These are phyloP conservation scores for Dissophora globulifera DNA, from an alignment of 192 early-diverging fungal genomes.

Conservation along the genomic window DNA sequence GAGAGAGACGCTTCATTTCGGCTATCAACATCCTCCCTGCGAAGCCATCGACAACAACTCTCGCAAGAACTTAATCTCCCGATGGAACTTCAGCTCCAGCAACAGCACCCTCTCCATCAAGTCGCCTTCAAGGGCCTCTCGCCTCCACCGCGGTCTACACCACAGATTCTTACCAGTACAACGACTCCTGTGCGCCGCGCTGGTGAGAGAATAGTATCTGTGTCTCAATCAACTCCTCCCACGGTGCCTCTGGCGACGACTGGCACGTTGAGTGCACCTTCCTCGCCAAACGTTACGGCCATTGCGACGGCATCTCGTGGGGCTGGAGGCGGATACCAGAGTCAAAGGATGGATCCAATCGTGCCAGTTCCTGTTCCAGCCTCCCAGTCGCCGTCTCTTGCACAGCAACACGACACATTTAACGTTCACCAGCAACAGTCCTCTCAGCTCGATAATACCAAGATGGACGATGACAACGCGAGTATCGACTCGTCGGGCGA, in stretches of 20 bases:
- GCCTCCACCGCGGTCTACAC: constrained; percentile 29
- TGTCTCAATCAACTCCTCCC: constrained; percentile 16
- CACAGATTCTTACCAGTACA: constrained; percentile 1
- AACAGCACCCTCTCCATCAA: constrained; percentile 38
- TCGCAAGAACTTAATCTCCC: not conserved
- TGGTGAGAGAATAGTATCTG: not conserved
- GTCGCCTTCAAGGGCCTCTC: constrained; percentile 47
- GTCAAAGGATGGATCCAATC: not conserved
- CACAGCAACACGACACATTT: constrained; percentile 14
- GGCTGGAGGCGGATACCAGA: constrained; percentile 38
- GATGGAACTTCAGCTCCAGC: constrained; percentile 24
- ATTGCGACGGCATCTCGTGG: constrained; percentile 15
- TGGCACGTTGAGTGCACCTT: not conserved
- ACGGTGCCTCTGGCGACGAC: not conserved
- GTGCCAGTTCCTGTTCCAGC: not conserved
- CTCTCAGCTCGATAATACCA: not conserved
- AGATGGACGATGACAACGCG: constrained; percentile 12
- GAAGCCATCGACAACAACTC: constrained; percentile 5
- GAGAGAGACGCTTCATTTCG: not conserved
- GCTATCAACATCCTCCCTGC: not conserved
- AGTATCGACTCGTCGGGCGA: constrained; percentile 22
- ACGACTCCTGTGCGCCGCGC: constrained; percentile 2
- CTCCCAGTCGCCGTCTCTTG: not conserved
- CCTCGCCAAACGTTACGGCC: not conserved
- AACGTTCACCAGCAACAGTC: not conserved